Evolutionary conservation across 2,329 filamentous ascomycete genomes (phyloP), one percentile per base, ranked within the genome.

Genomic region (Dryadomyces sulphureus): DNA sequence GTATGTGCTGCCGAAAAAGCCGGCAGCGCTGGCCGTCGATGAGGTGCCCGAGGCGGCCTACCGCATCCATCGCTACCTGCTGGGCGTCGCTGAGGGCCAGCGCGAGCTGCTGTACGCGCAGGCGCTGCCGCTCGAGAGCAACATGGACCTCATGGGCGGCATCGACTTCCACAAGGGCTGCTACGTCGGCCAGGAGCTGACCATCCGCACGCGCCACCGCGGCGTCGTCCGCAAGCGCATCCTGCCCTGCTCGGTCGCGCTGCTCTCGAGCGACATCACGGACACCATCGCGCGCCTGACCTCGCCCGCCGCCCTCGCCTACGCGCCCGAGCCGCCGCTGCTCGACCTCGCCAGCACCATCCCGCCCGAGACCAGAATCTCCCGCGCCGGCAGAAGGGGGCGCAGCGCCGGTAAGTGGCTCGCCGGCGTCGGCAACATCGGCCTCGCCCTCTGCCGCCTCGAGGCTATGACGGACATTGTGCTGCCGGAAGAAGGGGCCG

Each of bases 111-210:
- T 76, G 7, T 65, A 71, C 48, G 83, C 83, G 52, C 66, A 72
- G 17, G 79, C 87, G 1, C 68, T 98, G 46, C 90, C 92, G 1
- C 81, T 89, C 62, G 90, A 96, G 63, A 81, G 73, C 58, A 95
- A 95, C 60, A 73, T 96, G 60, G 92, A 98, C 62, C 66, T 85
- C 49, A 85, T 85, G 72, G 74, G 76, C 41, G 92, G 79, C 22
- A 81, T 98, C 53, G 86, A 95, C 63, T 98, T 92, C 66, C 79
- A 79, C 58, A 98, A 98, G 66, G 92, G 92, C 7, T 98, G 92
- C 65, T 98, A 98, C 62, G 78, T 96, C 7, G 92, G 92, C 0
- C 92, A 98, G 64, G 92, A 98, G 62, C 73, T 98, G 52, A 96
- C 92, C 1, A 94, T 96, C 53, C 81, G 92, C 38, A 98, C 92